Evolutionary conservation across 495 filamentous ascomycete species (phyloP).

Genomic region (Parmelia sp.): DNA sequence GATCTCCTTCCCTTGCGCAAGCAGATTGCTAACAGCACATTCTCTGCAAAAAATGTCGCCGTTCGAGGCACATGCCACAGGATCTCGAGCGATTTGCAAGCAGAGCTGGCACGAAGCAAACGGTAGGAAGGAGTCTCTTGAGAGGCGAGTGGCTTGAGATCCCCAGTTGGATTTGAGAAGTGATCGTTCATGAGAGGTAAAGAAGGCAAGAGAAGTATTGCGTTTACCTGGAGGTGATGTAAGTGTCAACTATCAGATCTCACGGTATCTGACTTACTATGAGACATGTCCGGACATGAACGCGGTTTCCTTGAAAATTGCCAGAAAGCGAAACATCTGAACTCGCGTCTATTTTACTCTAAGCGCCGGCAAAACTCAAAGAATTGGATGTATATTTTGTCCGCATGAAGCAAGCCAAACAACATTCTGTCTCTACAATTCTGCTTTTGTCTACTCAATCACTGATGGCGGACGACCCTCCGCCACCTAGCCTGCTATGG

Average conservation of each 20-base stretch:
- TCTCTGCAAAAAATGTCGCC: slow-evolving; percentile 97
- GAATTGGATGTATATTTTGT: no score
- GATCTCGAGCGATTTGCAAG: slow-evolving; percentile 72
- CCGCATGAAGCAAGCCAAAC: background rate
- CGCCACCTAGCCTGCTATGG: slow-evolving; percentile 45
- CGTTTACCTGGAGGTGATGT: slow-evolving; percentile 57
- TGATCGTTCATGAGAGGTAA: slow-evolving; percentile 85
- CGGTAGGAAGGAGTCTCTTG: slow-evolving; percentile 85
- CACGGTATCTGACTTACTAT: slow-evolving; percentile 12
- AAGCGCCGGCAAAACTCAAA: background rate
- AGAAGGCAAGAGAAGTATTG: slow-evolving; percentile 93
- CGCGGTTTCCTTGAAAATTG: background rate
- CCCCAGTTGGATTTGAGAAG: slow-evolving; percentile 76
- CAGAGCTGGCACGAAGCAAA: slow-evolving; percentile 90
- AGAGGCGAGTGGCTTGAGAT: slow-evolving; percentile 75
- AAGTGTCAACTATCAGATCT: background rate
- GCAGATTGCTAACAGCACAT: slow-evolving; percentile 84
- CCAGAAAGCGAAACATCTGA: background rate
- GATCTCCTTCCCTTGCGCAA: slow-evolving; percentile 89
- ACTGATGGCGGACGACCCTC: slow-evolving; percentile 17
- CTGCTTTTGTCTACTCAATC: background rate
- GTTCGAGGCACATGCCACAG: slow-evolving; percentile 64
- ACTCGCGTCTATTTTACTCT: background rate
- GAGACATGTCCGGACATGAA: slow-evolving; percentile 10
- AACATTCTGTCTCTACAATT: background rate